phyloP scores from a whole-genome alignment of 202 grass and related monocot species.

The Panicum hallii region DNA sequence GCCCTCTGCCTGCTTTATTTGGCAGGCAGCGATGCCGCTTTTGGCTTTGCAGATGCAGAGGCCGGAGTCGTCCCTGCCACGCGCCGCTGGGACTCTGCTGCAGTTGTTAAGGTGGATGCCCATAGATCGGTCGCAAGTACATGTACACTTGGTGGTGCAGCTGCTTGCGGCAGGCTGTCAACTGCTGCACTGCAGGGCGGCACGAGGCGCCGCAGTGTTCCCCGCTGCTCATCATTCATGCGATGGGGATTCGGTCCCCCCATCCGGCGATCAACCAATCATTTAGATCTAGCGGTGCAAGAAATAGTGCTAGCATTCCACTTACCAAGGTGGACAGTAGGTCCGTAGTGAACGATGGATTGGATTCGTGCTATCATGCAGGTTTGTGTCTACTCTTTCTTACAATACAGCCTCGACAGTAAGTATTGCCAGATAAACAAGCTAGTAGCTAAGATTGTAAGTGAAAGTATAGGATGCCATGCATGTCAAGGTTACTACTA shows the following conservation, averaged over 20 bases:
- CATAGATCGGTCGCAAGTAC: too few species aligned
- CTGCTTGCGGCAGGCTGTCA: conserved; percentile 33
- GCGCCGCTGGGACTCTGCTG: background rate
- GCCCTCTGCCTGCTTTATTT: background rate
- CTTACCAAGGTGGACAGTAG: background rate
- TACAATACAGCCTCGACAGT: background rate
- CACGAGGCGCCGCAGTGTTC: conserved; percentile 44
- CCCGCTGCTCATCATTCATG: conserved; percentile 13
- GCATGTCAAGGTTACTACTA: background rate
- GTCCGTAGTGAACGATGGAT: background rate
- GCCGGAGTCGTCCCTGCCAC: conserved; percentile 6
- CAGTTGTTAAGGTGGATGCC: too few species aligned
- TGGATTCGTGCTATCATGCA: conserved; percentile 12
- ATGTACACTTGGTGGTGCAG: conserved; percentile 21
- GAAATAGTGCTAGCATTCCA: conserved; percentile 5
- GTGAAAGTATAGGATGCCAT: background rate
- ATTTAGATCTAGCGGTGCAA: conserved; percentile 23
- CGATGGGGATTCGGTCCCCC: conserved; percentile 39
- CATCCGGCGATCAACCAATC: conserved; percentile 20
- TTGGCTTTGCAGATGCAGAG: conserved; percentile 1
- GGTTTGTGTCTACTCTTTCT: background rate
- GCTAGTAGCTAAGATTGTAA: background rate
- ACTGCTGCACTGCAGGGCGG: background rate
- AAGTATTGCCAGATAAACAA: background rate
- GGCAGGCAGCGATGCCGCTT: background rate